Conservation (phyloP, 164 flowering plant genomes). For the Paratinospora sagittata region DNA sequence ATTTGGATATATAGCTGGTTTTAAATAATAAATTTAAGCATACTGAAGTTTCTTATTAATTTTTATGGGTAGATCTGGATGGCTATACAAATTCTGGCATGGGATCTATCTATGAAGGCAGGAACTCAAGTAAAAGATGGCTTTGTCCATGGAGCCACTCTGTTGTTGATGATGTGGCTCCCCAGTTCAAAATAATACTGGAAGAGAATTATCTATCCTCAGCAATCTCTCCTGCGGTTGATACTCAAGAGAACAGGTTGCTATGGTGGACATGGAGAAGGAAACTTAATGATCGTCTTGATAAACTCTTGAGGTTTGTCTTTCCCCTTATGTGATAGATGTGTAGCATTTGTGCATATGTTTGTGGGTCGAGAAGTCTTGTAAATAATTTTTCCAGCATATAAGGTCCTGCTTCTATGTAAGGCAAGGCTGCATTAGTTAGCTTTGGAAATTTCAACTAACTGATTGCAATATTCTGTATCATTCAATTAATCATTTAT, state of each 20-base stretch:
- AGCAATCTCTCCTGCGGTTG: conserved; percentile 31
- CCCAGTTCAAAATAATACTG: conserved; percentile 58
- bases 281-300: conserved; percentile 61
- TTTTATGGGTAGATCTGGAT: conserved; percentile 30
- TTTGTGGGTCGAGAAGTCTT: too few relatives aligned
- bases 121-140: conserved; percentile 39
- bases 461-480: background rate
- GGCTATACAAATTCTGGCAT: conserved; percentile 26
- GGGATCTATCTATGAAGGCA: conserved; percentile 16
- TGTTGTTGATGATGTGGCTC: conserved; percentile 67
- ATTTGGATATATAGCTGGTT: background rate
- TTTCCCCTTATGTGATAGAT: background rate
- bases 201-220: conserved; percentile 66
- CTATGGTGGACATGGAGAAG: conserved; percentile 80
- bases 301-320: conserved; percentile 46
- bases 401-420: too few relatives aligned
- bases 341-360: background rate
- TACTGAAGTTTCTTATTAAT: conserved; percentile 13
- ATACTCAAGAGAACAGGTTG: conserved; percentile 43
- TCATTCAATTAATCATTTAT: background rate
- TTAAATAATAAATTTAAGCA: background rate
- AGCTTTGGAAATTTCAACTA: background rate
- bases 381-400: too few relatives aligned
- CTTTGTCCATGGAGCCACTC: conserved; percentile 82
- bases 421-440: background rate